Percentiles rank a stretch among this genome's conserved stretches.
phyloP scores from a whole-genome alignment of 768 basidiomycete species.

The Calocybe gangraenosa region DNA sequence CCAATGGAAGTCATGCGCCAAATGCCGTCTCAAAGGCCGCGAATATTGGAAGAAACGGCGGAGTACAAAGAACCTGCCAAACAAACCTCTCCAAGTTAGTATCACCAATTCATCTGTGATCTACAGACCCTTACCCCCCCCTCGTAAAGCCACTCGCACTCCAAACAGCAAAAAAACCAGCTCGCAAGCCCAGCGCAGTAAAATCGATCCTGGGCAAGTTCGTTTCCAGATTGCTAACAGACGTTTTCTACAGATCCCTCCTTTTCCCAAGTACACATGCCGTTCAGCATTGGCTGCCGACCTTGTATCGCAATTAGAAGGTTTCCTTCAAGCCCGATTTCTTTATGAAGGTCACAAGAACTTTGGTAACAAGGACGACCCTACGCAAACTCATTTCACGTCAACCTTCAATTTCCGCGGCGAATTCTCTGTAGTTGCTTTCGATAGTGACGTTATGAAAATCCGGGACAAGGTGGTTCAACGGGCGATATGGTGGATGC shows the following conservation, averaged over 20 bases:
- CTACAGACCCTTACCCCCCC: too few species aligned
- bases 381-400: slow-evolving; percentile 3
- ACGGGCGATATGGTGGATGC: slow-evolving; percentile 26
- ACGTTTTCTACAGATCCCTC: slow-evolving; percentile 20
- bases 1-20: slow-evolving; percentile 39
- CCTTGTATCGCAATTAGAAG: slow-evolving; percentile 20
- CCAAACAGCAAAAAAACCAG: too few species aligned
- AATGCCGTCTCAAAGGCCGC: slow-evolving; percentile 34
- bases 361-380: not conserved
- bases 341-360: slow-evolving; percentile 27
- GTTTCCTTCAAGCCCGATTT: slow-evolving; percentile 33
- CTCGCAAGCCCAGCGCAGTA: too few species aligned
- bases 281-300: slow-evolving; percentile 24
- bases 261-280: slow-evolving; percentile 32
- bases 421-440: slow-evolving; percentile 44
- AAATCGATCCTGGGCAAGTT: too few species aligned
- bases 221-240: too few species aligned
- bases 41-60: slow-evolving; percentile 29
- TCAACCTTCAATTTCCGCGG: slow-evolving; percentile 44
- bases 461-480: slow-evolving; percentile 26
- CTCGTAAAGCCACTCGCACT: too few species aligned
- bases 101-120: too few species aligned
- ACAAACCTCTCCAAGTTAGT: too few species aligned
- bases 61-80: slow-evolving; percentile 12
- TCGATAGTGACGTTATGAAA: slow-evolving; percentile 32